phyloP scores from a whole-genome alignment of 106 monocot species.

The Triglochin maritima region DNA sequence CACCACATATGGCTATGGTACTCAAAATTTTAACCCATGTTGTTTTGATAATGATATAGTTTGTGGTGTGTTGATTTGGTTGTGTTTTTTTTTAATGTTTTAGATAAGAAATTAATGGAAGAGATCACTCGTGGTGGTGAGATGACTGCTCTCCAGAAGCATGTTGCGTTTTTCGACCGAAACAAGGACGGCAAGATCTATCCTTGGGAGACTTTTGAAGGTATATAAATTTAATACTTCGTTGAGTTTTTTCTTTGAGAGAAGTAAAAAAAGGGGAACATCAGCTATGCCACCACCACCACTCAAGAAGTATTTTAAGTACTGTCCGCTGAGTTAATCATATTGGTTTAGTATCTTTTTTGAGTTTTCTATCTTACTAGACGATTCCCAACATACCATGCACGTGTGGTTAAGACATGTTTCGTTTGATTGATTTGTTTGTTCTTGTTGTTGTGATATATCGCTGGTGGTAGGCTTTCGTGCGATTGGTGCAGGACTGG shows the following conservation, averaged over 20 bases:
- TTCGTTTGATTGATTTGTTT: not conserved
- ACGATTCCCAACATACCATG: no score
- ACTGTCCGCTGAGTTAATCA: no score
- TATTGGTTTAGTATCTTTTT: no score
- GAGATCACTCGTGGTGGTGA: not conserved
- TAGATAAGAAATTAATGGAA: no score
- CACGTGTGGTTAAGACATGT: no score
- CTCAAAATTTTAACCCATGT: no score
- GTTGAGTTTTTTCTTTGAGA: not conserved
- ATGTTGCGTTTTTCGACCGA: not conserved
- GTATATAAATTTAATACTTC: constrained; percentile 10
- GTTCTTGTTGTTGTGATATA: not conserved
- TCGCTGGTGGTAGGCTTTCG: constrained; percentile 36
- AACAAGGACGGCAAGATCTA: constrained; percentile 7
- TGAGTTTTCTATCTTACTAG: no score
- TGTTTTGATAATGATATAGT: no score
- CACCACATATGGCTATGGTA: no score
- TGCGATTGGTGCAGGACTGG: constrained; percentile 44
- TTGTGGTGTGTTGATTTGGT: no score
- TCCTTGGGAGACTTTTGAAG: constrained; percentile 40
- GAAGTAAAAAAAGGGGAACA: not conserved
- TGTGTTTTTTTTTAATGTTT: no score
- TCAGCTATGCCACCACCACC: not conserved
- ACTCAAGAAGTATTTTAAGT: no score
- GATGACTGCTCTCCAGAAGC: constrained; percentile 11